Evolutionary conservation across 768 basidiomycete species (phyloP).

Genomic region (Leccinum imitatum): DNA sequence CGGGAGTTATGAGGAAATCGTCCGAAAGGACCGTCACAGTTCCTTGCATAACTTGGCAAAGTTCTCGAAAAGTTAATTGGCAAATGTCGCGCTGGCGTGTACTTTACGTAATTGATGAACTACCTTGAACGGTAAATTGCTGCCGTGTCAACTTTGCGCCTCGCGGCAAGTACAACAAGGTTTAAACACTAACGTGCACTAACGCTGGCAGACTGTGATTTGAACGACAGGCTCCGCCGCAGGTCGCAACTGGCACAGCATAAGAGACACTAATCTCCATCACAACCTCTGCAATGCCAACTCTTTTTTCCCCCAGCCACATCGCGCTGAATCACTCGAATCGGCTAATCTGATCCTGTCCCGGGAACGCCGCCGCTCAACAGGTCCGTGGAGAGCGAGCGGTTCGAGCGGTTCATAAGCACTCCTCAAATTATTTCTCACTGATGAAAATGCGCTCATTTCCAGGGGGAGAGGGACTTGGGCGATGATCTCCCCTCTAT

Average conservation of each 20-base stretch:
- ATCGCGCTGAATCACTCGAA: background rate
- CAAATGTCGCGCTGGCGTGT: background rate
- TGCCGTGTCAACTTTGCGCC: background rate
- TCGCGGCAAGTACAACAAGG: constrained; percentile 2
- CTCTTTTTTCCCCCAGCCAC: background rate
- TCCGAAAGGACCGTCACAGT: constrained; percentile 1
- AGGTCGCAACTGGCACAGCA: background rate
- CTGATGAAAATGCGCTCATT: constrained; percentile 4
- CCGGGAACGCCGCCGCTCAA: background rate
- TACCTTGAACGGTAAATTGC: background rate
- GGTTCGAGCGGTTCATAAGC: background rate
- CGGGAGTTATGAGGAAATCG: constrained; percentile 25
- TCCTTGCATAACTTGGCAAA: constrained; percentile 12
- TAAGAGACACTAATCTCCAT: background rate
- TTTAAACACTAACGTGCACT: background rate
- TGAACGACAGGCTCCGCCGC: background rate
- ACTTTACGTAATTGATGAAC: constrained; percentile 5
- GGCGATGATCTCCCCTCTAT: constrained; percentile 9
- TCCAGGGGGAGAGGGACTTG: constrained; percentile 1
- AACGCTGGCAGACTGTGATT: background rate
- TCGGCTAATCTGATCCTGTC: background rate
- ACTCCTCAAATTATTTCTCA: background rate
- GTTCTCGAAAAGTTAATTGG: constrained; percentile 1
- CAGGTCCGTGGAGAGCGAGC: background rate
- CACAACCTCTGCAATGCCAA: too few species aligned